Conservation (phyloP, 75 land plant genomes). For the Cunninghamia lanceolata region DNA sequence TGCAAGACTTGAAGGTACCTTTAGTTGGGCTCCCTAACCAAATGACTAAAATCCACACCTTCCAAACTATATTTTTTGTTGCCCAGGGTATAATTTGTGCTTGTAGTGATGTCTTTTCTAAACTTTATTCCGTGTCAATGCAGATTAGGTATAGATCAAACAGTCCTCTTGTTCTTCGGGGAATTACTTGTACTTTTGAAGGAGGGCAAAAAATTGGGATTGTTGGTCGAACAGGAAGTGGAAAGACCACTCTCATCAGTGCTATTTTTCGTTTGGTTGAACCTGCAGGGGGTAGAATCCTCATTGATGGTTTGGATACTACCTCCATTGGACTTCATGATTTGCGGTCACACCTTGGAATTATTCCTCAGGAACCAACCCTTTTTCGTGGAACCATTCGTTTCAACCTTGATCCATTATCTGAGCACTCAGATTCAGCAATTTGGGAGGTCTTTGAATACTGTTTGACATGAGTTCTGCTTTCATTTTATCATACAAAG, state of each 20-base stretch:
- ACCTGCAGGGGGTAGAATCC: conserved; percentile 50
- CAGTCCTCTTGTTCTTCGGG: conserved; percentile 61
- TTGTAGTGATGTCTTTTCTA: neutral
- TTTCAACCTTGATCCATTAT: conserved; percentile 40
- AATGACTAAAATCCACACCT: neutral
- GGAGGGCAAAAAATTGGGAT: conserved; percentile 50
- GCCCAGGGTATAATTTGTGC: no score
- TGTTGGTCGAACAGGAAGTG: conserved; percentile 58
- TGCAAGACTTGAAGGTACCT: conserved; percentile 35
- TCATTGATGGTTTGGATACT: conserved; percentile 44
- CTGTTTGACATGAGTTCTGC: neutral
- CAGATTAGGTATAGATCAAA: conserved; percentile 65
- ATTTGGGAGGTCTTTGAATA: conserved; percentile 41
- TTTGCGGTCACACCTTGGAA: conserved; percentile 44
- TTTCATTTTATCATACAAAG: neutral
- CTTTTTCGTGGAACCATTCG: conserved; percentile 52
- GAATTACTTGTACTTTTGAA: conserved; percentile 70
- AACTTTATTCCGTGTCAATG: neutral
- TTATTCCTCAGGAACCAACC: conserved; percentile 59
- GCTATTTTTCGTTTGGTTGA: conserved; percentile 53
- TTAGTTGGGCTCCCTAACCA: neutral
- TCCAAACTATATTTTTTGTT: neutral
- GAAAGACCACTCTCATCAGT: conserved; percentile 58
- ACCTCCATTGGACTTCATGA: conserved; percentile 44
- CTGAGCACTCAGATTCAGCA: conserved; percentile 33